phyloP scores from a whole-genome alignment of 208 protist genomes.

The Crithidia bombi region DNA sequence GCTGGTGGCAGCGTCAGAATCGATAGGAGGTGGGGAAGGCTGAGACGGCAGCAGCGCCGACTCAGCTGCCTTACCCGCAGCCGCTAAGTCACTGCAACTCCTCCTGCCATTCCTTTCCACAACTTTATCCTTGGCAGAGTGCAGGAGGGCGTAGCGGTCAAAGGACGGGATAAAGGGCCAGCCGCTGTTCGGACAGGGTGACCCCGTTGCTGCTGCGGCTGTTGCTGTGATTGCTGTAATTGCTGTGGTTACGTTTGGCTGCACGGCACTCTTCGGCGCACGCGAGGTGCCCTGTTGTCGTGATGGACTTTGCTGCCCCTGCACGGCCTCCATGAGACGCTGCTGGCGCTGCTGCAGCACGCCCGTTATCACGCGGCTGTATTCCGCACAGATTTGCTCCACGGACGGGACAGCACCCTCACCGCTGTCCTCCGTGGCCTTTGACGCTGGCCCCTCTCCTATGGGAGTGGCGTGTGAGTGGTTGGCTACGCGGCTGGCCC shows the following conservation, averaged over 20 bases:
- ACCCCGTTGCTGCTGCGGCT: not conserved
- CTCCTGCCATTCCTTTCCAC: not conserved
- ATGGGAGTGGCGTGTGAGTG: too few species aligned
- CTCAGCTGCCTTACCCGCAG: too few species aligned
- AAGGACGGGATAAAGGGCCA: conserved; percentile 34
- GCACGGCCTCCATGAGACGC: conserved; percentile 14
- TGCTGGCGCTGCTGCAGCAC: conserved; percentile 34
- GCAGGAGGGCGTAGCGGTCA: conserved; percentile 34
- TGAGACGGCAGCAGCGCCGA: not conserved
- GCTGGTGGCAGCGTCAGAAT: not conserved
- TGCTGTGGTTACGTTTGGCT: not conserved
- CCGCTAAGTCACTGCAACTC: too few species aligned
- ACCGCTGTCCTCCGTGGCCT: too few species aligned
- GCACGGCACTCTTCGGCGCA: not conserved
- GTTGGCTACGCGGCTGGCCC: too few species aligned
- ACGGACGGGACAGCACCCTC: conserved; percentile 16
- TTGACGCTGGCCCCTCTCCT: too few species aligned
- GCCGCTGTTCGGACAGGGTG: too few species aligned
- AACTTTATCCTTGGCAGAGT: not conserved
- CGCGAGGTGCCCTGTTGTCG: not conserved
- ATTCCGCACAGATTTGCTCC: conserved; percentile 36
- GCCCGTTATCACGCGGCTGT: conserved; percentile 31
- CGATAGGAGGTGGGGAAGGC: not conserved
- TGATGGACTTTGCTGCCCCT: not conserved
- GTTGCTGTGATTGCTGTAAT: not conserved